A percentile compares a stretch with the other conserved stretches of the same genome.
These are phyloP conservation scores for Haplosporangium sp. DNA, from an alignment of 371 early-diverging fungal species.

Conservation along the genomic window DNA sequence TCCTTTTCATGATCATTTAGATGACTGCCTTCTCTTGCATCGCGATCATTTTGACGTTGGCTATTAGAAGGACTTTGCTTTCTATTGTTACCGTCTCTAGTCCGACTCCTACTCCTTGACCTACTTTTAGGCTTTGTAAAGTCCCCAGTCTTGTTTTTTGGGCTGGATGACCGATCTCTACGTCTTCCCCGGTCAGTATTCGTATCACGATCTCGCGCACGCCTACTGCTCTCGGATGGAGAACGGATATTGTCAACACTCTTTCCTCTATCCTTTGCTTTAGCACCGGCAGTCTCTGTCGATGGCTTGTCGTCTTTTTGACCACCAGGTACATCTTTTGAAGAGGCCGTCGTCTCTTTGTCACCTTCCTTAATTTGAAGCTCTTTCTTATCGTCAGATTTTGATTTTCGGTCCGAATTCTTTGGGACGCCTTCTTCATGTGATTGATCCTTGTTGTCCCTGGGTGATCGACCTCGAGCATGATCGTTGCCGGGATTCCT, in stretches of 20 bases:
- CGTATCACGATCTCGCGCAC: constrained; percentile 17
- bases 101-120: constrained; percentile 26
- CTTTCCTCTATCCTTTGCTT: constrained; percentile 9
- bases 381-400: not conserved
- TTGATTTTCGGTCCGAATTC: not conserved
- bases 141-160: constrained; percentile 12
- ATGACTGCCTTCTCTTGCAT: constrained; percentile 10
- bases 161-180: constrained; percentile 19
- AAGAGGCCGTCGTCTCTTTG: not conserved
- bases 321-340: not conserved
- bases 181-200: constrained; percentile 23
- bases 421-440: not conserved
- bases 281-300: not conserved
- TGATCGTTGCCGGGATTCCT: not conserved
- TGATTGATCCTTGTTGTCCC: not conserved
- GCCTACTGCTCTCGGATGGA: constrained; percentile 3
- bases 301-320: constrained; percentile 1
- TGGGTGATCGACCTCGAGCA: not conserved
- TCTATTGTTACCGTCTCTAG: constrained; percentile 1
- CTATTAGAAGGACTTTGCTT: constrained; percentile 25
- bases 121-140: not conserved
- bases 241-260: constrained; percentile 9
- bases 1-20: constrained; percentile 20
- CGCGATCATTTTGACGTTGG: constrained; percentile 1
- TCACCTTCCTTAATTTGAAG: not conserved